These are phyloP conservation scores for Lasiodiplodia hormozganensis DNA, from an alignment of 2,329 filamentous ascomycete genomes.

Conservation along the genomic window DNA sequence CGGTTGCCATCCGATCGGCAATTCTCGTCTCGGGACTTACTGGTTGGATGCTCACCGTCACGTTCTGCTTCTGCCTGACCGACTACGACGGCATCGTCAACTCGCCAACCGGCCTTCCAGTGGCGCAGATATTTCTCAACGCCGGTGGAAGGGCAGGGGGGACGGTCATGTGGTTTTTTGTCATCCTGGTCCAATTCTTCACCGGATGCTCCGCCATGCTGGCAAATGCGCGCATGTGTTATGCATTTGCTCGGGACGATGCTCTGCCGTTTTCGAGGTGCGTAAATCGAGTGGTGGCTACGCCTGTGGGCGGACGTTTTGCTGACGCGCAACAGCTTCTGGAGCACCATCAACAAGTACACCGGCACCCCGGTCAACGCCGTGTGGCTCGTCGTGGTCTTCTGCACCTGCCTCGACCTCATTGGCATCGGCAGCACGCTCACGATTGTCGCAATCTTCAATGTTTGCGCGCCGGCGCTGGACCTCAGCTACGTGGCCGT, in stretches of 20 bases:
- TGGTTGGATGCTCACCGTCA: constrained; percentile 69
- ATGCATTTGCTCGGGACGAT: constrained; percentile 66
- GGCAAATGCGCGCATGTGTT: constrained; percentile 68
- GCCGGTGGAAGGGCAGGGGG: constrained; percentile 64
- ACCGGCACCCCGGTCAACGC: constrained; percentile 68
- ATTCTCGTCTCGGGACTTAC: constrained; percentile 66
- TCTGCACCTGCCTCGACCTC: constrained; percentile 60
- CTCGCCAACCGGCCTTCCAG: constrained; percentile 66
- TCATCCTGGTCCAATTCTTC: constrained; percentile 70
- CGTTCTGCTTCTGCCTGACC: constrained; percentile 67
- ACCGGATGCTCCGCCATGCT: constrained; percentile 70
- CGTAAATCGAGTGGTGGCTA: constrained; percentile 26
- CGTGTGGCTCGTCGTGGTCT: constrained; percentile 69
- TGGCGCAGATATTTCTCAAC: constrained; percentile 65
- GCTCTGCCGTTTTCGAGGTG: constrained; percentile 67
- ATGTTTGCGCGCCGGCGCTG: constrained; percentile 54
- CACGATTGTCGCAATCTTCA: constrained; percentile 59
- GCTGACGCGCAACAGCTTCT: constrained; percentile 48
- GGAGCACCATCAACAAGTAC: constrained; percentile 58
- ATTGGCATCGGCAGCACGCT: constrained; percentile 60
- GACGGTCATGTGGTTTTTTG: constrained; percentile 66
- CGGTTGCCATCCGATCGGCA: constrained; percentile 64
- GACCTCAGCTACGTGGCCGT: constrained; percentile 66
- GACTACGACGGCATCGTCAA: constrained; percentile 64
- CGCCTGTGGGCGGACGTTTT: background rate